Base-by-base conservation (phyloP, 495 filamentous ascomycete genomes). In the Hypoxylon fuscum region DNA sequence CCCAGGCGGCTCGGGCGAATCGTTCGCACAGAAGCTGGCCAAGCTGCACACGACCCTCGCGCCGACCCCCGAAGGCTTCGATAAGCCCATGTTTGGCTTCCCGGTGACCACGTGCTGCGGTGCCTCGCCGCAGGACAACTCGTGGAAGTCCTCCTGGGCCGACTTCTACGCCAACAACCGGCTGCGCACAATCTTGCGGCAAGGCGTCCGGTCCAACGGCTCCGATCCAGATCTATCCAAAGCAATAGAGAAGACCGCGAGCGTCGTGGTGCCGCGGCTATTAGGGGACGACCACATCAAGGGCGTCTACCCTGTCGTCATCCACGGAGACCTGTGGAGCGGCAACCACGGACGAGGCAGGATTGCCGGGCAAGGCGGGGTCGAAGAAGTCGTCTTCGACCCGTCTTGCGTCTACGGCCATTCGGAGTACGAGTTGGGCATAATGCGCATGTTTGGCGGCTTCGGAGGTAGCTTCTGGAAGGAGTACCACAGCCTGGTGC, bases 381-480 rank as follows among this genome's bases (percentile, higher is more conserved):
- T 77, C 0, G 89, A 93, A 54, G 93, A 93, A 61, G 87, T 97
- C 9, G 85, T 96, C 3, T 97, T 88, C 76, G 93, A 97, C 75
- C 87, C 92, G 17, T 86, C 86, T 12, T 80, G 85, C 34, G 87
- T 86, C 51, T 96, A 93, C 74, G 90, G 86, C n/a, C 91, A 96
- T 72, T 87, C 79, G 12, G 93, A 97, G 79, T 97, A 87, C 77
- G 93, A 97, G 70, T 70, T 94, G 44, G 93, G 94, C 1, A 96
- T 97, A 46, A 97, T 96, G 93, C 82, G 82, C 55, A 93, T 98
- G 91, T 97, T 97, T 83, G 94, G 93, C 0, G 94, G 94, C 3
- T 97, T 96, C 79, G 87, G 87, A 15, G 68, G 73, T 0, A 68
- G 61, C 5, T 96, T 96, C 63, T 87, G 88, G 75, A 82, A 80